Base-by-base conservation (phyloP, 192 early-diverging fungal genomes). In the Coemansia sp. region DNA sequence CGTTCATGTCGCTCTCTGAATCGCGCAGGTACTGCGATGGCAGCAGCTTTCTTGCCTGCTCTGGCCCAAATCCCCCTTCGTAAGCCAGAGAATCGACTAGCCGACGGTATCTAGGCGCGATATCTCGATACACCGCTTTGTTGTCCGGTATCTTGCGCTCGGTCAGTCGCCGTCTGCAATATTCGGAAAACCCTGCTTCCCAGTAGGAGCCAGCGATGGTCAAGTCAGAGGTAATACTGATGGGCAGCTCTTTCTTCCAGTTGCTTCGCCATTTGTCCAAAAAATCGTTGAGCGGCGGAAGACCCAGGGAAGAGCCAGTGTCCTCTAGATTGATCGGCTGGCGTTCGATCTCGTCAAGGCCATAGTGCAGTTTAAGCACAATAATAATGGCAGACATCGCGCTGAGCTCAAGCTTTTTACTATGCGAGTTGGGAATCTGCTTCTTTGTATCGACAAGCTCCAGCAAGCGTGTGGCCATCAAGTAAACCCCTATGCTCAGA, bases 281-380 rank as follows among this genome's bases (percentile, higher is more conserved):
- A 61, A 81, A 81, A 18, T 63, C 67, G 11, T 28, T 31, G 49
- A 81, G 50, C 7, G 73, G 62, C 25, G 78, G 78, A 16, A 76
- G 60, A 28, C 67, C 61, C 4, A 51, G 45, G n/a, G n/a, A 59
- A 3, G 2, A 5, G 25, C 66, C 63, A 22, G 49, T 6, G 25
- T 12, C 60, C 2, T 57, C 54, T 4, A 5, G 32, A 3, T 36
- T 36, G 36, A 34, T n/a, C 5, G 0, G 57, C 32, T 29, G 30
- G 16, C 78, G 78, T 64, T 81, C 78, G 20, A 81, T 65, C 61
- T 81, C 78, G 48, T 81, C 78, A 56, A 81, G 25, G 11, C 78
- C 78, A 29, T 81, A 81, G 64, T 81, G 78, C 61, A 81, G 50
- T 57, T 81, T 75, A 4, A 81, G 64, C 29, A 63, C 68, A 16